Percentiles rank a stretch among this genome's conserved stretches.
Evolutionary conservation across 345 rosid species (phyloP).

Genomic region (Excoecaria agallocha): DNA sequence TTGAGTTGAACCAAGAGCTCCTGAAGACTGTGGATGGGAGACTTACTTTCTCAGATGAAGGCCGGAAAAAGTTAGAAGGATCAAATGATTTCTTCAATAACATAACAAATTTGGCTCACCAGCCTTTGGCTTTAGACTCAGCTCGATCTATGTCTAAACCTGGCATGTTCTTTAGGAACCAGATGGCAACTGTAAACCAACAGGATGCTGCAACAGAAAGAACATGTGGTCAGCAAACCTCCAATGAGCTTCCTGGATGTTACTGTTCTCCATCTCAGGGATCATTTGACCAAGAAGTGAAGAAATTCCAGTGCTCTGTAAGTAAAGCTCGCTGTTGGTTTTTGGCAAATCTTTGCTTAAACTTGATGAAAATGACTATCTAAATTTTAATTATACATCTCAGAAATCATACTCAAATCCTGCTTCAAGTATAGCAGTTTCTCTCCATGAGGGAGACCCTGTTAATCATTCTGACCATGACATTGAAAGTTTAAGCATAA

Average conservation of each 20-base stretch:
- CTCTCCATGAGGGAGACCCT: constrained; percentile 29
- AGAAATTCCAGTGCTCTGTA: constrained; percentile 38
- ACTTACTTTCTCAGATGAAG: constrained; percentile 27
- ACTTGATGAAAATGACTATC: constrained; percentile 21
- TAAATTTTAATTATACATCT: constrained; percentile 15
- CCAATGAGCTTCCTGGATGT: constrained; percentile 21
- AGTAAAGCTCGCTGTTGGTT: constrained; percentile 22
- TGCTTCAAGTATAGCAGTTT: constrained; percentile 30
- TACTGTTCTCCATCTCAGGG: constrained; percentile 16
- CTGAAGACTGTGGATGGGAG: constrained; percentile 26
- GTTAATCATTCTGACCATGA: constrained; percentile 25
- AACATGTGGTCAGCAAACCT: constrained; percentile 23
- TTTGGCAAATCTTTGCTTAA: neutral
- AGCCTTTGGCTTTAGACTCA: constrained; percentile 28
- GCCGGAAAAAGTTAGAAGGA: constrained; percentile 15
- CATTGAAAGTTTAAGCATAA: constrained; percentile 22
- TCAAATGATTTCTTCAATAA: constrained; percentile 18
- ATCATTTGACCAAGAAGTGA: constrained; percentile 27
- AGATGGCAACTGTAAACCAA: constrained; percentile 17
- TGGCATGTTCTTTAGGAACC: constrained; percentile 30
- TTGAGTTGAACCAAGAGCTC: constrained; percentile 22
- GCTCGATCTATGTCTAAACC: constrained; percentile 16
- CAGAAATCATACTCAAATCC: constrained; percentile 36
- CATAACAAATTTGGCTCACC: constrained; percentile 25
- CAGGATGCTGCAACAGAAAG: constrained; percentile 9